These are phyloP conservation scores for Trichoderma atrobrunneum DNA, from an alignment of 2,329 filamentous ascomycete genomes.

Conservation along the genomic window DNA sequence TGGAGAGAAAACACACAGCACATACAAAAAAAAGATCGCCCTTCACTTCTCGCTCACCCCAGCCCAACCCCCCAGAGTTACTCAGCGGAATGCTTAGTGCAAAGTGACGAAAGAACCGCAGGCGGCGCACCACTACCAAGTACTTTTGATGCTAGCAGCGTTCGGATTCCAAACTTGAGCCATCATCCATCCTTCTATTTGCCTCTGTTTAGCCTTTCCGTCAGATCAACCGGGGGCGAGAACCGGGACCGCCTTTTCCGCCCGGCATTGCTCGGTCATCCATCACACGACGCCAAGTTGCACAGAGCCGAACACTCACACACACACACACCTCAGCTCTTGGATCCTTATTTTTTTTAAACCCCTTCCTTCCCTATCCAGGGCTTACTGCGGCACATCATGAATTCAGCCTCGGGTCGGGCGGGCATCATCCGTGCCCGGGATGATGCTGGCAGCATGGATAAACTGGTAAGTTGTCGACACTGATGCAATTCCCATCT, in stretches of 20 bases:
- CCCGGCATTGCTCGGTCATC: conserved; percentile 27
- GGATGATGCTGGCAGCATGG: conserved; percentile 52
- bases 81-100: conserved; percentile 13
- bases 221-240: conserved; percentile 17
- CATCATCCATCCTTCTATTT: neutral
- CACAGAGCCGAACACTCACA: conserved; percentile 31
- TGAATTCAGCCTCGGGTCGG: conserved; percentile 49
- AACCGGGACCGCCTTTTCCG: conserved; percentile 17
- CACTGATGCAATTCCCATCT: neutral
- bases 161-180: neutral
- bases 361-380: conserved; percentile 22
- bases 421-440: conserved; percentile 56
- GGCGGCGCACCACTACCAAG: neutral
- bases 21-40: neutral
- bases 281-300: conserved; percentile 36
- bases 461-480: conserved; percentile 53
- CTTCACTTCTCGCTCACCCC: neutral
- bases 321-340: conserved; percentile 24
- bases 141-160: neutral
- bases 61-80: conserved; percentile 5
- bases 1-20: neutral
- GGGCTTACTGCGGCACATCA: conserved; percentile 27
- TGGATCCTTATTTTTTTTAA: conserved; percentile 9
- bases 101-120: conserved; percentile 18
- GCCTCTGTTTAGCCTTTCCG: conserved; percentile 1